phyloP scores from a whole-genome alignment of 169 alveolate species.

The Eimeria necatrix region DNA sequence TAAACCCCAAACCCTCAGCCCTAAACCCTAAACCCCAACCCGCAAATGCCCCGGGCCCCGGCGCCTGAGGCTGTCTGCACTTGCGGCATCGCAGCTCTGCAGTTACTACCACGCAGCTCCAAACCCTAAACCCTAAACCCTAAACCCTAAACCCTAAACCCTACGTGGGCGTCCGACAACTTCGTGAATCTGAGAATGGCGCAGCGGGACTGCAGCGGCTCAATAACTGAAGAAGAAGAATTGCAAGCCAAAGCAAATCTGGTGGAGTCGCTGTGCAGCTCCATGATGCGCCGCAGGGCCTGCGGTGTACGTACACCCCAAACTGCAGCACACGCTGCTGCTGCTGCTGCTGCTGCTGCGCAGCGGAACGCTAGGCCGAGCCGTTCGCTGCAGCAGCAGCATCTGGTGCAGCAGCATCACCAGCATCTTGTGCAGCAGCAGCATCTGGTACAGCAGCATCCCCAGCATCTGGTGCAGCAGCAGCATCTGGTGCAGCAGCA shows the following conservation, averaged over 20 bases:
- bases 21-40: background rate
- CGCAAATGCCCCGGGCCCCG: no score
- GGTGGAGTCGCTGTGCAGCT: slow-evolving; percentile 98
- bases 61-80: no score
- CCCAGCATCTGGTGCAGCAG: no score
- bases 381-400: no score
- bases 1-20: background rate
- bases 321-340: background rate
- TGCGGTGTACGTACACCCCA: slow-evolving; percentile 30
- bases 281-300: slow-evolving; percentile 99
- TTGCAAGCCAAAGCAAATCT: slow-evolving; percentile 99
- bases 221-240: slow-evolving; percentile 98
- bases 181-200: slow-evolving; percentile 98
- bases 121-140: slow-evolving; percentile 1
- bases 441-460: background rate
- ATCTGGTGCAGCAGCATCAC: no score
- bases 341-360: no score
- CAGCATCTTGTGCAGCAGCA: no score
- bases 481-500: background rate
- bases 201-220: slow-evolving; percentile 99
- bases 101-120: background rate
- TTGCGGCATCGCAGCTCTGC: no score
- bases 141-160: slow-evolving; percentile 1
- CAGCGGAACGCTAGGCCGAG: no score
- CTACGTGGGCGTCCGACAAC: slow-evolving; percentile 95